phyloP scores from a whole-genome alignment of 2,329 filamentous ascomycete species.

The Cordyceps javanica region DNA sequence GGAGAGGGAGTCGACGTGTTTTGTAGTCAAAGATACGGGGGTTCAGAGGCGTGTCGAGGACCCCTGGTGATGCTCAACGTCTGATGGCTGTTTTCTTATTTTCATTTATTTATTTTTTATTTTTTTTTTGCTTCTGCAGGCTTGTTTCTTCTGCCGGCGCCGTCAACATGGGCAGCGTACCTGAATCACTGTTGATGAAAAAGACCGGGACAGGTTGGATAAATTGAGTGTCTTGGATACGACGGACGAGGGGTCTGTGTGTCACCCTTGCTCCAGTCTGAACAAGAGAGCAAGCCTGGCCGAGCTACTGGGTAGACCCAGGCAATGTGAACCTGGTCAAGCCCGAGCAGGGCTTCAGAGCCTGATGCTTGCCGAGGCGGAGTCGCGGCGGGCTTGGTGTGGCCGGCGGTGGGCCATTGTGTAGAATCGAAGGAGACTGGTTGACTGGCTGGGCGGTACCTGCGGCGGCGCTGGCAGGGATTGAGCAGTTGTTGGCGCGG shows the following conservation, averaged over 20 bases:
- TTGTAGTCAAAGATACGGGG: constrained; percentile 13
- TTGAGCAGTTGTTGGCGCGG: not conserved
- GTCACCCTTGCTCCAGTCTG: constrained; percentile 20
- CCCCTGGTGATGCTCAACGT: constrained; percentile 6
- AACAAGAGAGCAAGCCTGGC: constrained; percentile 1
- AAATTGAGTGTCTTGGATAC: constrained; percentile 28
- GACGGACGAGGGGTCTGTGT: constrained; percentile 29
- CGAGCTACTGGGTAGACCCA: no score
- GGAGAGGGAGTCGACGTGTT: constrained; percentile 21
- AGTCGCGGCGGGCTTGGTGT: not conserved
- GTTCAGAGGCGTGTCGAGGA: constrained; percentile 8
- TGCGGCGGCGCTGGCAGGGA: constrained; percentile 1
- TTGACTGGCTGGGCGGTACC: constrained; percentile 1
- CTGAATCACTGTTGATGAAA: constrained; percentile 25
- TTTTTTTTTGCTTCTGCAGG: constrained; percentile 7
- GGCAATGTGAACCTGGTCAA: not conserved
- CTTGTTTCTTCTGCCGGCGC: constrained; percentile 9
- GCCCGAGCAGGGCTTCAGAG: not conserved
- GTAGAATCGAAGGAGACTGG: constrained; percentile 10
- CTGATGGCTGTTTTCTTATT: constrained; percentile 1
- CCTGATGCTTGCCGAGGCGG: constrained; percentile 9
- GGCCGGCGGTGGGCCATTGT: constrained; percentile 6
- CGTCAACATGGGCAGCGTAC: constrained; percentile 17
- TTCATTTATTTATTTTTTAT: constrained; percentile 5
- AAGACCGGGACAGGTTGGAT: constrained; percentile 18